Evolutionary conservation across 2,329 filamentous ascomycete species (phyloP).

Genomic region (Sclerotinia sclerotiorum): DNA sequence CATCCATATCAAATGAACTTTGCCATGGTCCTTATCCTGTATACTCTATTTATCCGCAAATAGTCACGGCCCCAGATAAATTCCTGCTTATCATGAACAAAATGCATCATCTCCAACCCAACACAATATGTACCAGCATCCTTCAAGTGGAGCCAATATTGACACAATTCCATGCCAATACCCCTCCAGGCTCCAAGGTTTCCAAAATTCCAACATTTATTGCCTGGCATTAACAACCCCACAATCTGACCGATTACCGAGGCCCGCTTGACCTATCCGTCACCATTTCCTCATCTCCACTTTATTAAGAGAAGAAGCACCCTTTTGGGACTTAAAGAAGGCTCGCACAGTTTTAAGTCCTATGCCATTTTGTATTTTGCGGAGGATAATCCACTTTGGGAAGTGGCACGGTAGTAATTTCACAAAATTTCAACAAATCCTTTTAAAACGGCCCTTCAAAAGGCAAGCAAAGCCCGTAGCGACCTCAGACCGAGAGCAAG

Average conservation of each 20-base stretch:
- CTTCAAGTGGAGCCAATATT: background rate
- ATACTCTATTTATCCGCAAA: background rate
- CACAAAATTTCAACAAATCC: background rate
- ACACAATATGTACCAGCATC: background rate
- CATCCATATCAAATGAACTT: background rate
- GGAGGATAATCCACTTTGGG: constrained; percentile 5
- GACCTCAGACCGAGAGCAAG: background rate
- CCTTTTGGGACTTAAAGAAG: background rate
- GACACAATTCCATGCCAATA: background rate
- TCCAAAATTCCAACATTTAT: constrained; percentile 10
- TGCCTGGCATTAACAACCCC: constrained; percentile 1
- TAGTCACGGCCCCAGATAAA: background rate
- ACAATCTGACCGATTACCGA: constrained; percentile 20
- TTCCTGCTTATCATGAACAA: background rate
- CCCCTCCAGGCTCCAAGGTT: constrained; percentile 15
- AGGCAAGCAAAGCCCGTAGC: background rate
- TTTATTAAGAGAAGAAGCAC: background rate
- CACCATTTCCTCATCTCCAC: background rate
- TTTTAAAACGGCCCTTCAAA: background rate
- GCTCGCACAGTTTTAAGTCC: background rate
- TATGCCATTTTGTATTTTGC: background rate
- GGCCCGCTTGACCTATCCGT: constrained; percentile 11
- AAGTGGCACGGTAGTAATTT: background rate
- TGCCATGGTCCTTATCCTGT: background rate
- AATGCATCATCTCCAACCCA: background rate